Evolutionary conservation across 23 red algal species (phyloP).

Genomic region (Gracilariopsis chorda): DNA sequence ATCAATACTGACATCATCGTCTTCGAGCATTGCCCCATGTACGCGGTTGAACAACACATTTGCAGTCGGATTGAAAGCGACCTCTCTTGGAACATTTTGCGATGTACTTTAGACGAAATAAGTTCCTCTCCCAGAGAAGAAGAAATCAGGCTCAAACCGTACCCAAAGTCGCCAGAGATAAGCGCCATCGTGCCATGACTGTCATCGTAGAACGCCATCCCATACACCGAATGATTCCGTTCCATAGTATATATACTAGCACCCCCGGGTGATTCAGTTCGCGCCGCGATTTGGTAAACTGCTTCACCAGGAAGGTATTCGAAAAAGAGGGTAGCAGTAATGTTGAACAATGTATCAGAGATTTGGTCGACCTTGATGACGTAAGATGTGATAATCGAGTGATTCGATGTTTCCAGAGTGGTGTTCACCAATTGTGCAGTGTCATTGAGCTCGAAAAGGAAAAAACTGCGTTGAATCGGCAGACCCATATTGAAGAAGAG

Average conservation of each 20-base stretch:
- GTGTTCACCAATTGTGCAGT: background rate
- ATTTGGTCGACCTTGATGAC: background rate
- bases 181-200: background rate
- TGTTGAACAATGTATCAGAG: background rate
- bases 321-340: background rate
- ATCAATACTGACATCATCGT: background rate
- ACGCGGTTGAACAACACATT: background rate
- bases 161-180: background rate
- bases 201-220: constrained; percentile 10
- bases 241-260: background rate
- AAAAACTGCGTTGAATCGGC: background rate
- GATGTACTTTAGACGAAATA: background rate
- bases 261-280: background rate
- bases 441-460: background rate
- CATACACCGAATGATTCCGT: background rate
- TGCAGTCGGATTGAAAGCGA: background rate
- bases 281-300: background rate
- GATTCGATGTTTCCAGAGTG: background rate
- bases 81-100: background rate
- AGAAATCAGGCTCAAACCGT: background rate
- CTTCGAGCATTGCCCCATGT: background rate
- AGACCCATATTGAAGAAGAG: background rate
- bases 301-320: background rate
- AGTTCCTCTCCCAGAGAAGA: background rate
- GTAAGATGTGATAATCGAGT: background rate